phyloP scores from a whole-genome alignment of 2,329 filamentous ascomycete genomes.

The Didymella pinodella region DNA sequence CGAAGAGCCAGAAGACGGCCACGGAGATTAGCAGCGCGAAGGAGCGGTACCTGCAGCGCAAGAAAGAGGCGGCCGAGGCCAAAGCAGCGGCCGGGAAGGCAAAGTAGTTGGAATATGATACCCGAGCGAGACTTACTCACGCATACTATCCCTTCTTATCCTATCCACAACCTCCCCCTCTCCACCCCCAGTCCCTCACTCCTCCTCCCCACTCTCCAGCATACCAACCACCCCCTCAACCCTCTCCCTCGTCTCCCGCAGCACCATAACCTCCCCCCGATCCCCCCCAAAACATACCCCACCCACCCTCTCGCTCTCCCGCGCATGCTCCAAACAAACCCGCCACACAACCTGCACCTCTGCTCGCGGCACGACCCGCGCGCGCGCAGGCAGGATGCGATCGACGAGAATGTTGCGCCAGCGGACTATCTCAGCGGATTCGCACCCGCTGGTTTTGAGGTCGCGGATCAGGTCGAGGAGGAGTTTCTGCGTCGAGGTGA shows the following conservation, averaged over 20 bases:
- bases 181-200: not conserved
- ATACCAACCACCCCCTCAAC: not conserved
- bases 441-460: slow-evolving; percentile 15
- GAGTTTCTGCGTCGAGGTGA: not conserved
- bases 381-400: slow-evolving; percentile 17
- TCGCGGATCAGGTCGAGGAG: slow-evolving; percentile 12
- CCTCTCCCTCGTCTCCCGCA: slow-evolving; percentile 9
- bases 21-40: slow-evolving; percentile 78
- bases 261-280: slow-evolving; percentile 7
- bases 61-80: slow-evolving; percentile 75
- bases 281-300: slow-evolving; percentile 17
- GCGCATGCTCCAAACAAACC: slow-evolving; percentile 1
- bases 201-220: not conserved
- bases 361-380: not conserved
- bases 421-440: slow-evolving; percentile 15
- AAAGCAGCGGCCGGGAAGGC: slow-evolving; percentile 52
- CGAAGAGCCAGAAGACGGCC: slow-evolving; percentile 81
- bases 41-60: slow-evolving; percentile 80
- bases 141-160: not conserved
- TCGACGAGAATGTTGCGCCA: slow-evolving; percentile 26
- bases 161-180: not conserved
- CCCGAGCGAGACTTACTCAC: not conserved
- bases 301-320: slow-evolving; percentile 8
- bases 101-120: not conserved
- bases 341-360: slow-evolving; percentile 4